Evolutionary conservation across 1,139 yeast species (phyloP).

Genomic region (Arxiozyma telluris): DNA sequence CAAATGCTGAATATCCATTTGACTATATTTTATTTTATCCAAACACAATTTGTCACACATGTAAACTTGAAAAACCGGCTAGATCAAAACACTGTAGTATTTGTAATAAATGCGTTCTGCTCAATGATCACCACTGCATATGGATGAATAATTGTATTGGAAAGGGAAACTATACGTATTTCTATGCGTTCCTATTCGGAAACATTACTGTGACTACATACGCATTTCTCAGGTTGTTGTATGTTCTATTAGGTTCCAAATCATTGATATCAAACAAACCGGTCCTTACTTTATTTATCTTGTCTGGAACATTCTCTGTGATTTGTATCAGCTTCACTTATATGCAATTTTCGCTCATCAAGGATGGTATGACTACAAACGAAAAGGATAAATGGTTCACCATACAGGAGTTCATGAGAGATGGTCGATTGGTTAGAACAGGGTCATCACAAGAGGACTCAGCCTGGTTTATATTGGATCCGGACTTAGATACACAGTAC

Average conservation of each 20-base stretch:
- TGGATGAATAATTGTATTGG: constrained; percentile 94
- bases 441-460: neutral
- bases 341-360: constrained; percentile 55
- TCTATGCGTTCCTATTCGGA: constrained; percentile 49
- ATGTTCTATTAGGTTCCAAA: constrained; percentile 2
- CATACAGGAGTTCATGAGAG: constrained; percentile 50
- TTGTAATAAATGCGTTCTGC: constrained; percentile 57
- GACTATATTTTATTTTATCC: constrained; percentile 56
- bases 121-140: constrained; percentile 88
- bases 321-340: constrained; percentile 49
- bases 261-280: constrained; percentile 4
- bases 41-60: constrained; percentile 39
- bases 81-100: constrained; percentile 81
- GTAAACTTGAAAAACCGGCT: constrained; percentile 67
- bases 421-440: constrained; percentile 32
- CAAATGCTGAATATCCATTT: constrained; percentile 30
- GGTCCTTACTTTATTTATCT: constrained; percentile 21
- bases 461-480: neutral
- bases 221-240: constrained; percentile 38
- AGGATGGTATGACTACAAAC: constrained; percentile 84
- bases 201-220: constrained; percentile 46
- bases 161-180: constrained; percentile 61
- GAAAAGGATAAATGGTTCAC: constrained; percentile 81
- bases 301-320: constrained; percentile 47
- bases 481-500: constrained; percentile 3